Evolutionary conservation across 768 basidiomycete species (phyloP), one percentile per base, ranked within the genome.

Genomic region (Suillus sp.): DNA sequence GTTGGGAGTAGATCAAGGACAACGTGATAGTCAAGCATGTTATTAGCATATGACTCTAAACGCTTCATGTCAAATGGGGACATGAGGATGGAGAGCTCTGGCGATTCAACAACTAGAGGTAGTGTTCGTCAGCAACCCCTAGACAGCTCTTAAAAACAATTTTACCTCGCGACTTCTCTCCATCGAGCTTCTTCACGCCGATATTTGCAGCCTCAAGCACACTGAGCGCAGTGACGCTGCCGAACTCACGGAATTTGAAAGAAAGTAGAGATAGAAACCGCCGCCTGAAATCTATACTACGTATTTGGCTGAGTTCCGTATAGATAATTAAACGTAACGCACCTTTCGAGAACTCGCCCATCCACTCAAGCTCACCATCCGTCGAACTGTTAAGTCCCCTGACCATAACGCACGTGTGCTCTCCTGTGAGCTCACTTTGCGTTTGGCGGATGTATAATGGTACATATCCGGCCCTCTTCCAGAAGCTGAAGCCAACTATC

Each of bases 1-100:
- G 80, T 84, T 0, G 97, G 96, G 18, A 99, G 82, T 30, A 99
- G 81, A 74, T 99, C 97, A 45, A 99, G 82, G 62, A 99, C 86
- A 68, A 96, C 94, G 72, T 99, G 97, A 70, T 96, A 98, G 75
- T 99, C 97, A 47, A 99, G 83, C 86, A 91, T 89, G 72, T 95
- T 95, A 74, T 97, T 95, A 1, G 95, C 91, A 67, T 99, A 99
- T 6, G 96, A 92, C 69, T 96, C 92, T 16, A 99, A 83, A 1
- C 97, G 90, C 75, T 99, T 98, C 69, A 99, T 83, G 75, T 99
- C 97, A 74, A 96, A 99, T 0, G 97, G 94, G 0, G 93, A 89
- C 62, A 96, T 73, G 8, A 91, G 73, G 54, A 89, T 78, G 1
- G 85, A 78, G 18, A 91, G 78, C 63, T 91, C 90, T 1, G 77